A percentile compares a stretch with the other conserved stretches of the same genome.
phyloP scores from a whole-genome alignment of 495 filamentous ascomycete genomes.

The Talaromyces trachyspermus region DNA sequence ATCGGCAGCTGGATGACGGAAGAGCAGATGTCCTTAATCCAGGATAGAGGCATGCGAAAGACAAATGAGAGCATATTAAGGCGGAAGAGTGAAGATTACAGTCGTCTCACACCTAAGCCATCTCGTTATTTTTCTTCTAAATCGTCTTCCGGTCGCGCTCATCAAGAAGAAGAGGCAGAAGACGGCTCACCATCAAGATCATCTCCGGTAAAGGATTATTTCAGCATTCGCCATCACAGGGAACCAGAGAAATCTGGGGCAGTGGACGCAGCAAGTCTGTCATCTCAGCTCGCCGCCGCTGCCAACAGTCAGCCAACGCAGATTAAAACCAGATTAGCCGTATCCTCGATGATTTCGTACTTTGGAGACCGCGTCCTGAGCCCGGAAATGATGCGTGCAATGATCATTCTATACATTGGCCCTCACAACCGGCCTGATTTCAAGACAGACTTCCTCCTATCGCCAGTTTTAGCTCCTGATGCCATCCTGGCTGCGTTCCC shows the following conservation, averaged over 20 bases:
- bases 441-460: constrained; percentile 80
- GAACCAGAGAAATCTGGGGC: constrained; percentile 20
- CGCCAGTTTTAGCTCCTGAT: constrained; percentile 83
- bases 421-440: constrained; percentile 91
- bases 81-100: constrained; percentile 68
- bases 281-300: constrained; percentile 26
- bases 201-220: constrained; percentile 39
- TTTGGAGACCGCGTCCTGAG: constrained; percentile 92
- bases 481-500: constrained; percentile 68
- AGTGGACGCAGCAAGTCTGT: constrained; percentile 19
- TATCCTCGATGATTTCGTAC: constrained; percentile 94
- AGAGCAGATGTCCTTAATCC: constrained; percentile 91
- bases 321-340: constrained; percentile 81
- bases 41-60: constrained; percentile 68
- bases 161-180: constrained; percentile 3
- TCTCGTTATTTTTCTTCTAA: constrained; percentile 37
- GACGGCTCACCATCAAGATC: too few species aligned
- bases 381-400: constrained; percentile 97
- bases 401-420: constrained; percentile 97
- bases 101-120: constrained; percentile 54
- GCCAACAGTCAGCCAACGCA: constrained; percentile 52
- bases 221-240: constrained; percentile 24
- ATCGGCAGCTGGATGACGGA: constrained; percentile 99
- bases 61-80: constrained; percentile 69
- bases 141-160: too few species aligned